Conservation (phyloP, 2,329 filamentous ascomycete genomes). For the Trichophyton mentagrophytes region DNA sequence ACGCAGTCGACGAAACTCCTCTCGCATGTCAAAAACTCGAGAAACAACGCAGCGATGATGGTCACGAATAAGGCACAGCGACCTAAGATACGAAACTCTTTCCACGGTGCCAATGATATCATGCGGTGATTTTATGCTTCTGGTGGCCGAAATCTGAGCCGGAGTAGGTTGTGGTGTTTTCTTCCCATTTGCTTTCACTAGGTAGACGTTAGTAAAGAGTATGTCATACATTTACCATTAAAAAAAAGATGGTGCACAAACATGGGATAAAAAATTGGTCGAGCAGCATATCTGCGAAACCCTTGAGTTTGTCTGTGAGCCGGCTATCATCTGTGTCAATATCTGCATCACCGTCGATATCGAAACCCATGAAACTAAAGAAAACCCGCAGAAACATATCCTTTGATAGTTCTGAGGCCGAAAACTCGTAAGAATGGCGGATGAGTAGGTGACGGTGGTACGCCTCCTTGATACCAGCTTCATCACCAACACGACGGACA, state of each 20-base stretch:
- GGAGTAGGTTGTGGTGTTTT: slow-evolving; percentile 13
- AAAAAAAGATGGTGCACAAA: background rate
- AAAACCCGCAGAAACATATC: slow-evolving; percentile 11
- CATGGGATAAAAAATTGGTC: slow-evolving; percentile 14
- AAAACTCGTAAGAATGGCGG: slow-evolving; percentile 14
- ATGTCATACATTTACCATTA: too few relatives aligned
- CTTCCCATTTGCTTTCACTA: slow-evolving; percentile 12
- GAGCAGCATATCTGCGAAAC: slow-evolving; percentile 12
- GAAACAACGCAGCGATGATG: slow-evolving; percentile 15
- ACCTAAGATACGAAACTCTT: slow-evolving; percentile 11
- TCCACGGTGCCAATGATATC: background rate
- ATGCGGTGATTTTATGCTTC: slow-evolving; percentile 4
- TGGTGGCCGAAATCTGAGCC: slow-evolving; percentile 9
- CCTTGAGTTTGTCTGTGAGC: background rate
- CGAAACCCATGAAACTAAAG: slow-evolving; percentile 6
- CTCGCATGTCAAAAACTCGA: slow-evolving; percentile 11
- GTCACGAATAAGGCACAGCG: slow-evolving; percentile 11
- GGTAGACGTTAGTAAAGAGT: background rate
- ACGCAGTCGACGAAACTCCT: slow-evolving; percentile 10
- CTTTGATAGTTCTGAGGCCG: slow-evolving; percentile 13
- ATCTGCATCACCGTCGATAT: slow-evolving; percentile 3
- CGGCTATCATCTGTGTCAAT: slow-evolving; percentile 3
- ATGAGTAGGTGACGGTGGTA: slow-evolving; percentile 10
- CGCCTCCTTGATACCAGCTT: background rate
- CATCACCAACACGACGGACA: slow-evolving; percentile 3